Conservation (phyloP, 192 early-diverging fungal genomes). For the Gamsiella multidivaricata region DNA sequence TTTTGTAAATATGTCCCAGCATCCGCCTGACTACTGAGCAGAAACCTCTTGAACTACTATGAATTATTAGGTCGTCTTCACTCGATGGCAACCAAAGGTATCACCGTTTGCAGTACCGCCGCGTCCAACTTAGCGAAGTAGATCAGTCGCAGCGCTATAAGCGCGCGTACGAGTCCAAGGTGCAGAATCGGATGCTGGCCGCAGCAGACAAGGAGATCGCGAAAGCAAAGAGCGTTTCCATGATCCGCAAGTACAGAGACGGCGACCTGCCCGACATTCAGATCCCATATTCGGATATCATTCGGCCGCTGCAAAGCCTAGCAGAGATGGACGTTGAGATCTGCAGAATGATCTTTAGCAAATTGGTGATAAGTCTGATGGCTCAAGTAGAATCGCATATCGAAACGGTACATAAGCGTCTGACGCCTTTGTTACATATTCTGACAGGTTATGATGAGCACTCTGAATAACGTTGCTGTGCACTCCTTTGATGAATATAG, state of each 20-base stretch:
- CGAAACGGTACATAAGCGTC: slow-evolving; percentile 34
- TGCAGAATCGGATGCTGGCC: slow-evolving; percentile 1
- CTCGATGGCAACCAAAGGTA: slow-evolving; percentile 19
- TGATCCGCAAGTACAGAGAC: slow-evolving; percentile 71
- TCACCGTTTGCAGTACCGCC: slow-evolving; percentile 26
- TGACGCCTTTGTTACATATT: neutral
- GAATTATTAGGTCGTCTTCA: too few species aligned
- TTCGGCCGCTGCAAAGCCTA: slow-evolving; percentile 72
- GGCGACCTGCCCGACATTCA: slow-evolving; percentile 87
- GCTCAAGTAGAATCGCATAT: slow-evolving; percentile 33
- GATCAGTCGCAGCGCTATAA: slow-evolving; percentile 20
- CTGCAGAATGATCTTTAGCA: slow-evolving; percentile 60
- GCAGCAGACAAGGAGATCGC: slow-evolving; percentile 56
- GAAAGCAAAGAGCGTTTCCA: slow-evolving; percentile 63
- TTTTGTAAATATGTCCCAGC: too few species aligned
- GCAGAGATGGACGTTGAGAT: slow-evolving; percentile 70
- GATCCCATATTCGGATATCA: slow-evolving; percentile 71
- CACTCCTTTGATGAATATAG: slow-evolving; percentile 23
- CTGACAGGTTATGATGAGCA: neutral
- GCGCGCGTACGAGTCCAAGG: slow-evolving; percentile 19
- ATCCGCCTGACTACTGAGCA: too few species aligned
- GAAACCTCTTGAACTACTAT: too few species aligned
- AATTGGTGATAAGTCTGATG: slow-evolving; percentile 52
- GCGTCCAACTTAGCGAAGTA: neutral
- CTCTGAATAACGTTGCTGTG: too few species aligned